A percentile compares a stretch with the other conserved stretches of the same genome.
Evolutionary conservation across 805 yeast genomes (phyloP).

Genomic region (Metschnikowia henanensis): DNA sequence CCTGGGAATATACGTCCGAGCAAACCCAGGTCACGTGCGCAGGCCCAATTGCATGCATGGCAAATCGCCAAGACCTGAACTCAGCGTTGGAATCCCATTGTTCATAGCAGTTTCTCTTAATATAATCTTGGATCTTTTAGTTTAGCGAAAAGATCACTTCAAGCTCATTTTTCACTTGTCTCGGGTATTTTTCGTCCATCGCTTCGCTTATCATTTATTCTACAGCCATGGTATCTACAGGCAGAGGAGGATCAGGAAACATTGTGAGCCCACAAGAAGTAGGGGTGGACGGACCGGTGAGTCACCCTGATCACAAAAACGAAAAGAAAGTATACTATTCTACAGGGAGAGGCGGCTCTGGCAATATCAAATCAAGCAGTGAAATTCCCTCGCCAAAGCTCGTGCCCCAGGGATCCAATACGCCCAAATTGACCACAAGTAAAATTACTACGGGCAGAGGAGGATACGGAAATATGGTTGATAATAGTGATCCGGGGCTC

Average conservation of each 20-base stretch:
- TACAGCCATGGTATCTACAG: slow-evolving; percentile 27
- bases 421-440: slow-evolving; percentile 57
- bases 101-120: too few species aligned
- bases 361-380: slow-evolving; percentile 53
- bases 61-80: slow-evolving; percentile 1
- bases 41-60: slow-evolving; percentile 1
- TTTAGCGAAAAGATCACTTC: background rate
- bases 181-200: background rate
- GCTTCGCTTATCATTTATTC: background rate
- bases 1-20: slow-evolving; percentile 5
- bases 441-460: slow-evolving; percentile 75
- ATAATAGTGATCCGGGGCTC: slow-evolving; percentile 55
- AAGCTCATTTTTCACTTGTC: background rate
- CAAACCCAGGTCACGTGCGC: slow-evolving; percentile 9
- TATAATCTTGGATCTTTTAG: too few species aligned
- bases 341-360: slow-evolving; percentile 84
- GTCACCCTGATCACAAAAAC: slow-evolving; percentile 15
- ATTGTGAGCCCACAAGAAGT: slow-evolving; percentile 18
- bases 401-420: slow-evolving; percentile 58
- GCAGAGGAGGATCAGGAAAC: slow-evolving; percentile 43
- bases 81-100: background rate
- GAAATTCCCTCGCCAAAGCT: slow-evolving; percentile 53
- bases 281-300: slow-evolving; percentile 10
- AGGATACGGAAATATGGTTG: slow-evolving; percentile 75
- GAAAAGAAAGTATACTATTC: slow-evolving; percentile 45